A percentile compares a stretch with the other conserved stretches of the same genome.
Conservation (phyloP, 1,284 basidiomycete genomes). For the Boletus holoroseus region DNA sequence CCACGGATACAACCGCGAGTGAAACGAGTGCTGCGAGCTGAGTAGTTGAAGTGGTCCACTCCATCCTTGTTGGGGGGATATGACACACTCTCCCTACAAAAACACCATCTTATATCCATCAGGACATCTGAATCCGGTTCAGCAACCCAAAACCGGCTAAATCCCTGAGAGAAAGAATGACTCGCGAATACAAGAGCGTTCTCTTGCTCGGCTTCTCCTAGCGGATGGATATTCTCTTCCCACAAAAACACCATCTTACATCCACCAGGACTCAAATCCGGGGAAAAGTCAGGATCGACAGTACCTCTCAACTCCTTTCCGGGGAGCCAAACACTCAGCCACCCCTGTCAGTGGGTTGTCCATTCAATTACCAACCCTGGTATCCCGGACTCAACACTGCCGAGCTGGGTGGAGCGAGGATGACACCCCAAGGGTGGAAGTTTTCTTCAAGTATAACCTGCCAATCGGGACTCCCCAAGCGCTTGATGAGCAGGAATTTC, state of each 20-base stretch:
- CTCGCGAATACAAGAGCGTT: not conserved
- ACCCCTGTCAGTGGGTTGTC: too few relatives aligned
- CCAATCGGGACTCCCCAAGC: too few relatives aligned
- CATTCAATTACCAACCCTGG: not conserved
- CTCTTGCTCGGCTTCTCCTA: not conserved
- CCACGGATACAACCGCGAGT: not conserved
- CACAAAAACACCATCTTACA: too few relatives aligned
- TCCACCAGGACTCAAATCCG: too few relatives aligned
- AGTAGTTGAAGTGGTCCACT: conserved; percentile 3
- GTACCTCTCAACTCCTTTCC: not conserved
- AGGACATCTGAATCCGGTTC: not conserved
- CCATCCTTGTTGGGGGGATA: conserved; percentile 4
- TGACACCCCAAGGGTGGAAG: not conserved
- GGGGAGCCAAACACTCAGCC: not conserved
- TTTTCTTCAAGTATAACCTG: not conserved
- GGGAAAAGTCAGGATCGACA: not conserved
- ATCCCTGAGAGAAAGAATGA: not conserved
- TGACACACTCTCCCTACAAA: not conserved
- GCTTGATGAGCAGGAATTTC: too few relatives aligned
- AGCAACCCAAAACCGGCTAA: not conserved
- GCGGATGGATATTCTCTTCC: too few relatives aligned
- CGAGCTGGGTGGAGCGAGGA: not conserved
- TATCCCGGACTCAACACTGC: too few relatives aligned
- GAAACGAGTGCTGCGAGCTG: conserved; percentile 3
- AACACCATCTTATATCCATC: conserved; percentile 6